phyloP scores from a whole-genome alignment of 805 yeast species.

The Hyphopichia homilentoma region DNA sequence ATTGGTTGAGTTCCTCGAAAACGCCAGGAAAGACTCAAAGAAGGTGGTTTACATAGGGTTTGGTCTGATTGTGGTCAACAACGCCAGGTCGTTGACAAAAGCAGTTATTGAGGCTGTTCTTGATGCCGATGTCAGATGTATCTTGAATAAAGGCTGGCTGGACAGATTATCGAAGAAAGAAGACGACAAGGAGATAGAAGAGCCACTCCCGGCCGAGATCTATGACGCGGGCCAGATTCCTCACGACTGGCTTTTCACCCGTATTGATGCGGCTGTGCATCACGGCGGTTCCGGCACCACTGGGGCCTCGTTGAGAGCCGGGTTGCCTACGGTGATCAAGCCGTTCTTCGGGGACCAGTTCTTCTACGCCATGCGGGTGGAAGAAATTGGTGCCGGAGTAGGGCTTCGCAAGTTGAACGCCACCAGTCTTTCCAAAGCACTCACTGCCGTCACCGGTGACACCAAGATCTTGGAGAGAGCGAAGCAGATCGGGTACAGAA shows the following conservation, averaged over 20 bases:
- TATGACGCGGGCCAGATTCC: slow-evolving; percentile 73
- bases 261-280: slow-evolving; percentile 90
- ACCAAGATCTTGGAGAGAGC: slow-evolving; percentile 69
- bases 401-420: slow-evolving; percentile 64
- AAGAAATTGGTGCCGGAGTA: slow-evolving; percentile 84
- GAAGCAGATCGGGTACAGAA: slow-evolving; percentile 53
- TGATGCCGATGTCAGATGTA: slow-evolving; percentile 79
- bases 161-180: slow-evolving; percentile 61
- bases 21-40: slow-evolving; percentile 58
- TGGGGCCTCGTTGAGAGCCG: slow-evolving; percentile 84
- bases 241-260: slow-evolving; percentile 92
- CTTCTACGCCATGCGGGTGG: slow-evolving; percentile 83
- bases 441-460: slow-evolving; percentile 65
- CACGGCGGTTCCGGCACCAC: slow-evolving; percentile 98
- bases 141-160: slow-evolving; percentile 93
- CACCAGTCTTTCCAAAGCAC: slow-evolving; percentile 60
- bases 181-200: slow-evolving; percentile 31
- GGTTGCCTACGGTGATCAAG: slow-evolving; percentile 84
- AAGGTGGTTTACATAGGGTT: slow-evolving; percentile 90
- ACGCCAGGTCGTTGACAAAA: slow-evolving; percentile 72
- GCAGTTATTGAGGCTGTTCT: slow-evolving; percentile 77
- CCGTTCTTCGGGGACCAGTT: slow-evolving; percentile 97
- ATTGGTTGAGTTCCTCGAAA: slow-evolving; percentile 53
- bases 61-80: slow-evolving; percentile 89
- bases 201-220: slow-evolving; percentile 61